A percentile compares a stretch with the other conserved stretches of the same genome.
These are phyloP conservation scores for Dactylis glomerata DNA, from an alignment of 176 grass and related monocot species.

Conservation along the genomic window DNA sequence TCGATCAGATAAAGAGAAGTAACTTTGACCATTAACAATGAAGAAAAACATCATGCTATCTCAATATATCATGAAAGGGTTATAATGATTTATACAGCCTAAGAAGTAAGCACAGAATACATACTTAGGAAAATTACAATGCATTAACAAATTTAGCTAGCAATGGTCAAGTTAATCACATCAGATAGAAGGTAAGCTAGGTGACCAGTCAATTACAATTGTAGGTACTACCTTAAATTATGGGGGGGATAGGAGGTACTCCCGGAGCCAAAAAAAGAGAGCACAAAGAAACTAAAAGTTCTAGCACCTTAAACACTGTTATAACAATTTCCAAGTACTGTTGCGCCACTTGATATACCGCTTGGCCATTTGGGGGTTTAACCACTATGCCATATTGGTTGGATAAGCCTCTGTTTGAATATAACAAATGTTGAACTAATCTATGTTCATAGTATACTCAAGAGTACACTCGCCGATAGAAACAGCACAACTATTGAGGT, in stretches of 20 bases:
- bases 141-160: not conserved
- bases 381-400: not conserved
- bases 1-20: not conserved
- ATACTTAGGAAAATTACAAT: not conserved
- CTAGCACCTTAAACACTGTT: not conserved
- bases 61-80: not conserved
- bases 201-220: not conserved
- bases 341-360: not conserved
- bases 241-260: not conserved
- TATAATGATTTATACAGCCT: not conserved
- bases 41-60: not conserved
- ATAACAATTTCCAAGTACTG: constrained; percentile 2
- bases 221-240: not conserved
- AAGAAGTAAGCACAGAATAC: not conserved
- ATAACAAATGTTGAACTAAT: not conserved
- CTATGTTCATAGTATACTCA: not conserved
- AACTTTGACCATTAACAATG: not conserved
- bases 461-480: not conserved
- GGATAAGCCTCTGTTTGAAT: not conserved
- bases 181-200: not conserved
- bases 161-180: not conserved
- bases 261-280: not conserved
- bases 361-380: not conserved
- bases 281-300: not conserved
- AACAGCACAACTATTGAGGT: not conserved